Percentiles rank a stretch among this genome's conserved stretches.
phyloP scores from a whole-genome alignment of 164 flowering plant genomes.

The Hamamelis virginiana region DNA sequence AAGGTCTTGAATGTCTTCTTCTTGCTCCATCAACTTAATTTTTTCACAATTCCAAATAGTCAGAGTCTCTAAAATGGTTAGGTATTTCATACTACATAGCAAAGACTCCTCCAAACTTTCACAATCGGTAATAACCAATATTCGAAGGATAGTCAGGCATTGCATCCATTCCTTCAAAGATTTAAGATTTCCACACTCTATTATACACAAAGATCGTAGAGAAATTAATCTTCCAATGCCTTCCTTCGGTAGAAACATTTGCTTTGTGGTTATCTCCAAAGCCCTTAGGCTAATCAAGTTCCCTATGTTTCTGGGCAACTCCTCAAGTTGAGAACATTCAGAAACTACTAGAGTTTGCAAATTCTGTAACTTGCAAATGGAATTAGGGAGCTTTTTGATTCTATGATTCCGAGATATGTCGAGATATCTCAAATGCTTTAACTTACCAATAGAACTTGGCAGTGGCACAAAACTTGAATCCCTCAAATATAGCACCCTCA shows the following conservation, averaged over 20 bases:
- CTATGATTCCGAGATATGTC: no score
- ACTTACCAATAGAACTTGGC: no score
- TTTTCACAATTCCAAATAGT: background rate
- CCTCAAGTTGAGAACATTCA: no score
- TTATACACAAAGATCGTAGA: background rate
- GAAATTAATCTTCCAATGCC: background rate
- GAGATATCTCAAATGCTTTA: no score
- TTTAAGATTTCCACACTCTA: background rate
- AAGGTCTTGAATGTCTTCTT: background rate
- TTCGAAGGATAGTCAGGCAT: background rate
- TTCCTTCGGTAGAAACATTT: background rate
- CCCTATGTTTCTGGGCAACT: no score
- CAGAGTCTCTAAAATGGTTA: background rate
- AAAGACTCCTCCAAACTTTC: background rate
- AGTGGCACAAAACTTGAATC: no score
- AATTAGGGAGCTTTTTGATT: no score
- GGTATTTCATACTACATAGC: background rate
- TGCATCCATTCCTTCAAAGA: background rate
- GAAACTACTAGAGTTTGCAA: no score
- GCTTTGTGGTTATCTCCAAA: background rate
- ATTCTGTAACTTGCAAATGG: no score
- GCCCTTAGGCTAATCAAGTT: background rate
- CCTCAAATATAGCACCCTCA: no score
- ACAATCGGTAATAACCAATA: background rate
- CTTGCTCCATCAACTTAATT: background rate